Base-by-base conservation (phyloP, 2,329 filamentous ascomycete species). In the Rhynchosporium agropyri region DNA sequence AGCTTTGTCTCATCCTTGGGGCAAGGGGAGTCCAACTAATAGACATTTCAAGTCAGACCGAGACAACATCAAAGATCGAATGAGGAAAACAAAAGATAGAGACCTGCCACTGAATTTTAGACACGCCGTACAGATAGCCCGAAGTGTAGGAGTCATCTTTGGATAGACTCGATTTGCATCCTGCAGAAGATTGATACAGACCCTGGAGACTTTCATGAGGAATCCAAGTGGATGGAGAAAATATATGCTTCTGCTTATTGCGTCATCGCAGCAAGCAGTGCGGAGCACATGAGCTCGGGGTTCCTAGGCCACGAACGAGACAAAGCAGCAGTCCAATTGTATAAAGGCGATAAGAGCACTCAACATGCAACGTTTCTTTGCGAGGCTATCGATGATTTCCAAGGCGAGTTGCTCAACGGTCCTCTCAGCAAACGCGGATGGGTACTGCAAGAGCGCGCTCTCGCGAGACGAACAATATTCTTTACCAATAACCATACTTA, bases 381-480 rank as follows among this genome's bases (percentile, higher is more conserved):
- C 33, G 45, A 67, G n/a, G 13, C 60, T 15, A 70, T 76, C 1
- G 76, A 77, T 56, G 67, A 78, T 61, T 78, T 78, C 63, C 53
- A 69, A 4, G 7, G 29, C n/a, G 60, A 79, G 15, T 76, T 78
- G 0, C 66, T 74, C 0, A 58, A 74, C 33, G 67, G 73, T 0
- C n/a, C 63, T 1, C 65, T 80, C 1, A 77, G 73, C 54, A 68
- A 64, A 12, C 68, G 77, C 3, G 77, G 74, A 0, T 79, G 77
- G 78, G 77, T 78, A 0, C 46, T 78, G 15, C 77, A 79, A 60
- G 78, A 79, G 61, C 68, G 73, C n/a, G 73, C 71, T 0, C 64
- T 79, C 2, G 72, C 77, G 0, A 71, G 73, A 8, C 69, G 78
- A 9, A 75, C 74, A 0, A 74, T 79, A 12, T 76, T 74, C 51